Conservation (phyloP, 228 moss, liverwort and hornwort species). For the Sphagnum fallax region DNA sequence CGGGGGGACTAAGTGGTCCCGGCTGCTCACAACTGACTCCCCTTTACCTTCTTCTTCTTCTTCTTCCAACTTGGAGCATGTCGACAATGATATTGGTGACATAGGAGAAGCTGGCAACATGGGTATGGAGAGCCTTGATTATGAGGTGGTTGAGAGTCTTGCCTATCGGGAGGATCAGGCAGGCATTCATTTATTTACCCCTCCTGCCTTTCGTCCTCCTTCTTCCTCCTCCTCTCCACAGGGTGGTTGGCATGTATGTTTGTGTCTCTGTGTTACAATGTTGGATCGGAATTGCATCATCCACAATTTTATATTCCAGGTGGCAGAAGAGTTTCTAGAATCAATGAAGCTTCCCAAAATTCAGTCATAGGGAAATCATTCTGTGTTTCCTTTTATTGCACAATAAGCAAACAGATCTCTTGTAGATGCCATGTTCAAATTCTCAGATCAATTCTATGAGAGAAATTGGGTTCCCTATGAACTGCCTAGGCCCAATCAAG, state of each 20-base stretch:
- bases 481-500: too few species aligned
- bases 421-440: too few species aligned
- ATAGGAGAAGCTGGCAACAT: conserved; percentile 25
- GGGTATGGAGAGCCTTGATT: conserved; percentile 91
- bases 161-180: conserved; percentile 99
- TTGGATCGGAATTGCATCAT: neutral
- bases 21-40: conserved; percentile 68
- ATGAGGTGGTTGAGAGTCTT: conserved; percentile 90
- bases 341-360: too few species aligned
- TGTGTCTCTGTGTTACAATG: neutral
- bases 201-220: neutral
- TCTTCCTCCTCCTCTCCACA: neutral
- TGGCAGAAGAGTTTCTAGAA: neutral
- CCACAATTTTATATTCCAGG: neutral
- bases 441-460: too few species aligned
- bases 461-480: too few species aligned
- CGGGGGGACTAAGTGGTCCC: conserved; percentile 86
- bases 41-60: conserved; percentile 30
- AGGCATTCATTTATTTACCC: neutral
- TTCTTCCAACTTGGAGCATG: conserved; percentile 29
- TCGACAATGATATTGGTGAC: conserved; percentile 15
- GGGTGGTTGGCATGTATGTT: neutral
- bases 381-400: too few species aligned
- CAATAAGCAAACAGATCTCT: too few species aligned
- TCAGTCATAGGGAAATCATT: too few species aligned